Evolutionary conservation across 164 flowering plant genomes (phyloP), one percentile per base, ranked within the genome.

Genomic region (Paratinospora sagittata): DNA sequence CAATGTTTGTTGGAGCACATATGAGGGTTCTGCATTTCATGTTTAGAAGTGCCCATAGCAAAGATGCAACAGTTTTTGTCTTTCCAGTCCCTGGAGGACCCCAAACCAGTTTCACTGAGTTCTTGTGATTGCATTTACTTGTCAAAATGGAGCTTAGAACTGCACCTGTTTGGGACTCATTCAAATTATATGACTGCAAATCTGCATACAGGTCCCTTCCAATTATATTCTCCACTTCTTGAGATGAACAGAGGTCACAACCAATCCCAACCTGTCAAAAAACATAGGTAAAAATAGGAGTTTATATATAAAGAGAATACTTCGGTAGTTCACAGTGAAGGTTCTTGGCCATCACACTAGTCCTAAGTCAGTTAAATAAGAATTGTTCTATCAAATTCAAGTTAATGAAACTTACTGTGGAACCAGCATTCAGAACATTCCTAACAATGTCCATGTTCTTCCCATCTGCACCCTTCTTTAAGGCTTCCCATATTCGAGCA

Each of bases 11-110:
- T 2, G 90, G 86, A 19, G 89, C 85, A 79, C 89, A 87, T 4
- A 82, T 73, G 30, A 85, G 70, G 0, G 89, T 83, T 66, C 84
- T 82, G 69, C 83, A 77, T 57, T 81, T 84, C 81, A 63, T 70
- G 58, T 33, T 74, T 8, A 77, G 63, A 3, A 86, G 80, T 8
- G 68, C 64, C 70, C 65, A 79, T 10, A 84, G 70, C 17, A 84
- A 47, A 4, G 76, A 9, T 57, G 74, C 73, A 5, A 78, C 72
- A 0, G 85, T 87, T 17, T 78, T 85, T n/a, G 90, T 87, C 67
- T 85, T 87, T n/a, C 89, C 90, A 5, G 90, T 85, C 24, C 90
- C 90, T 1, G 89, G 90, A 34, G 90, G 89, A 0, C 90, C 88
- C 87, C 89, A 85, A 39, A 85, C 79, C 8, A 87, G 76, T 73